Evolutionary conservation across 345 rosid genomes (phyloP), one percentile per base, ranked within the genome.

Genomic region (Capsella bursapastoris): DNA sequence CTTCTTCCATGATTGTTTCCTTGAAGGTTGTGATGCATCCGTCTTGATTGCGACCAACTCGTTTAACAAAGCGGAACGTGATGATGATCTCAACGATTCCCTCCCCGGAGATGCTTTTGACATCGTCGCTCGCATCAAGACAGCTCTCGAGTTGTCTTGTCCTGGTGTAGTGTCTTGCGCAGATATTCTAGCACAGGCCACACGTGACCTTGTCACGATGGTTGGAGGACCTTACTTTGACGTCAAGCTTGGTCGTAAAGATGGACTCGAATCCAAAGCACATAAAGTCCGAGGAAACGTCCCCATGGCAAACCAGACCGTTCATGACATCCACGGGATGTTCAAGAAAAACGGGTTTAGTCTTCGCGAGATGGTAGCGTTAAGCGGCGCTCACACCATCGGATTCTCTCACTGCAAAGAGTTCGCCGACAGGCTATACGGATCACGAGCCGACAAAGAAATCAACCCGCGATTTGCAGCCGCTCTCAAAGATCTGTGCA

Each of bases 61-160:
- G 1, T 83, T 84, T 71, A 86, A 84, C 70, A 71, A 61, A 32
- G 88, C 90, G 1, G 90, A 88, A 73, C 88, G 87, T 4, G 88
- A 86, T 9, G 80, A 76, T 5, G 85, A 84, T 29, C 68, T 62
- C 45, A 88, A 88, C 51, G 74, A 66, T 7, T 76, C 84, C 27
- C 86, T 88, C 11, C 84, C 92, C 0, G 92, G 92, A 7, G 92
- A 88, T 15, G 90, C 77, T 31, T 86, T 82, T 9, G 90, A 88
- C 40, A 51, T 88, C 0, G 69, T 88, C 22, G 25, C 45, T 0
- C 77, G 81, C 4, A 83, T 82, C 71, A 88, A 88, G 75, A 83
- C 79, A 1, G 76, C 84, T 7, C 78, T 88, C 0, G 92, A 88
- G 80, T 48, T 86, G 40, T 18, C 82, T 10, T 88, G 92, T 68